Evolutionary conservation across 768 basidiomycete species (phyloP).

Genomic region (Kwoniella dendrophila): DNA sequence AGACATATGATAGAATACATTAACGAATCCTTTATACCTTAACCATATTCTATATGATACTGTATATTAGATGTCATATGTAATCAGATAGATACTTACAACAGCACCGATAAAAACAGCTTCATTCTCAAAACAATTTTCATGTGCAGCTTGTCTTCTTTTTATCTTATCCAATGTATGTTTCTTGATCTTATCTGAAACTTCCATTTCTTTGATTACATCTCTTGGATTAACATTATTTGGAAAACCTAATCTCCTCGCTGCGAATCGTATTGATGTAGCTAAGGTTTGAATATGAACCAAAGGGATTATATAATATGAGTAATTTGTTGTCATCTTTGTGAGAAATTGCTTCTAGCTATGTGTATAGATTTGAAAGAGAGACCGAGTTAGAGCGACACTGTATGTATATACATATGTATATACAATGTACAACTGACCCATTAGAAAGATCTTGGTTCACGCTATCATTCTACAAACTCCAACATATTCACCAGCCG

Average conservation of each 20-base stretch:
- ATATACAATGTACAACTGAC: too few relatives aligned
- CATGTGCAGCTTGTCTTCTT: slow-evolving; percentile 42
- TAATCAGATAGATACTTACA: slow-evolving; percentile 22
- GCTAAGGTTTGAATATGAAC: slow-evolving; percentile 37
- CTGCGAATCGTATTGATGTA: slow-evolving; percentile 32
- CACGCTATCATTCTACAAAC: too few relatives aligned
- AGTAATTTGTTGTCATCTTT: slow-evolving; percentile 34
- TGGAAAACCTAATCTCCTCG: slow-evolving; percentile 23
- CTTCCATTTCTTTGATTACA: slow-evolving; percentile 32
- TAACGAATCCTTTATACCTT: background rate
- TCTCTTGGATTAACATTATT: slow-evolving; percentile 42
- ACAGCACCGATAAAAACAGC: slow-evolving; percentile 33
- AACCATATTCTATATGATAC: background rate
- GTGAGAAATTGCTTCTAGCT: too few relatives aligned
- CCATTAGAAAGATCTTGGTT: too few relatives aligned
- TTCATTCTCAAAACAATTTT: slow-evolving; percentile 43
- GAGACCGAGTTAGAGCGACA: too few relatives aligned
- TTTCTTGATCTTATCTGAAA: slow-evolving; percentile 35
- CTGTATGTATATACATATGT: too few relatives aligned
- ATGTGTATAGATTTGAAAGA: too few relatives aligned
- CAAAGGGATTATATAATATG: slow-evolving; percentile 39
- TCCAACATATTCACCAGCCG: too few relatives aligned
- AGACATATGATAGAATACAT: background rate
- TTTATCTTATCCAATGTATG: slow-evolving; percentile 34
- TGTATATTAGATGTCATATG: background rate